These are phyloP conservation scores for Dipodascus geniculatus DNA, from an alignment of 805 yeast genomes.

Conservation along the genomic window DNA sequence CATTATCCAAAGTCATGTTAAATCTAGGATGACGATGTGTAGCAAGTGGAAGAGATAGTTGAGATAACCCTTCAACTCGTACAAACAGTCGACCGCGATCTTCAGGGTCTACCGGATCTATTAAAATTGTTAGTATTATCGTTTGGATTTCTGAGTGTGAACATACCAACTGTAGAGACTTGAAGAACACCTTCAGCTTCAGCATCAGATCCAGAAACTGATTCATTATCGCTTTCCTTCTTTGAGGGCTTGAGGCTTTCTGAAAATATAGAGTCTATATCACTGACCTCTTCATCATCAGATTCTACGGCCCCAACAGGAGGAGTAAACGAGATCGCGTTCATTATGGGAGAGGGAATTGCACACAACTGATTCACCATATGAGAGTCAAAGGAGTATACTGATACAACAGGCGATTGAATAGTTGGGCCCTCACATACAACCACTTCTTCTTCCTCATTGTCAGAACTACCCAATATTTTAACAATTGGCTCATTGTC, in stretches of 20 bases:
- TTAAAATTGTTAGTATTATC: constrained; percentile 2
- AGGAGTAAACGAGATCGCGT: constrained; percentile 3
- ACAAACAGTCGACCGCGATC: constrained; percentile 19
- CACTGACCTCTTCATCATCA: background rate
- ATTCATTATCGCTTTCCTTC: constrained; percentile 9
- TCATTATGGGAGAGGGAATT: constrained; percentile 8
- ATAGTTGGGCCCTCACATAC: background rate
- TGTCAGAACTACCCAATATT: background rate
- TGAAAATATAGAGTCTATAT: background rate
- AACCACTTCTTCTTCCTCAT: background rate
- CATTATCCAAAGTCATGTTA: constrained; percentile 53
- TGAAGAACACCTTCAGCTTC: background rate
- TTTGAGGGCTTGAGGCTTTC: background rate
- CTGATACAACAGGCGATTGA: background rate
- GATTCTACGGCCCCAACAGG: background rate
- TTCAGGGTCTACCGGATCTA: constrained; percentile 13
- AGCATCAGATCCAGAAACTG: constrained; percentile 7
- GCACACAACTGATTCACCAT: constrained; percentile 9
- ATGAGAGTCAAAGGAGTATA: constrained; percentile 3
- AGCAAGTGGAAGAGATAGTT: constrained; percentile 34
- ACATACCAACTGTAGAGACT: background rate
- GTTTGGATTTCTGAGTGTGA: background rate
- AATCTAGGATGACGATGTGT: constrained; percentile 34
- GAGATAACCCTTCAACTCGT: constrained; percentile 14
- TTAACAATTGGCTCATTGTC: background rate